Conservation (phyloP, 2,329 filamentous ascomycete genomes). For the Cyphellophora europaea region DNA sequence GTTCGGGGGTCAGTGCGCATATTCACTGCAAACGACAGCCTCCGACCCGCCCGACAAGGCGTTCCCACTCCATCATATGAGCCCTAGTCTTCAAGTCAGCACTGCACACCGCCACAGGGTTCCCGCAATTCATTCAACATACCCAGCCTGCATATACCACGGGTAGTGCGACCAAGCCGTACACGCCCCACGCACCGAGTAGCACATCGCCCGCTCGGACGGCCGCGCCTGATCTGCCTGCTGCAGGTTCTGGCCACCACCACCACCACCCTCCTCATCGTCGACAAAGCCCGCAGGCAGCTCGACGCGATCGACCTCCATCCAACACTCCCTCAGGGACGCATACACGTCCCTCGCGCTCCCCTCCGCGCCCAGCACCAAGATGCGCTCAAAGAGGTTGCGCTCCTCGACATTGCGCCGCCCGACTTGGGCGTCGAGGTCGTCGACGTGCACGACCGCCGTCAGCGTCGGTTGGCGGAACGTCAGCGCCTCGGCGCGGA, state of each 20-base stretch:
- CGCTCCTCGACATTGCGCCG: neutral
- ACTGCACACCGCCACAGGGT: too few species aligned
- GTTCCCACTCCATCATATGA: conserved; percentile 1
- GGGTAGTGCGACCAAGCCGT: neutral
- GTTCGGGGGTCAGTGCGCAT: too few species aligned
- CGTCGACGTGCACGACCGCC: neutral
- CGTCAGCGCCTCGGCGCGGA: neutral
- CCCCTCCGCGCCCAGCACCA: neutral
- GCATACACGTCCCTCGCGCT: neutral
- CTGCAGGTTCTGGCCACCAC: too few species aligned
- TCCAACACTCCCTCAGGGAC: neutral
- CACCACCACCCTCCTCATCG: too few species aligned
- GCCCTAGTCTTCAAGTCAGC: too few species aligned
- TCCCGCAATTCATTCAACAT: too few species aligned
- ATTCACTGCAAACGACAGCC: neutral
- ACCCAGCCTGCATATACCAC: neutral
- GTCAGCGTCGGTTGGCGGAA: neutral
- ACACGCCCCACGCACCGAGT: neutral
- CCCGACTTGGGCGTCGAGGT: neutral
- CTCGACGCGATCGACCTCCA: neutral
- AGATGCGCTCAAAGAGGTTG: neutral
- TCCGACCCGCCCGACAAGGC: neutral
- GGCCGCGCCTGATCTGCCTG: too few species aligned
- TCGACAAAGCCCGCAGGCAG: too few species aligned
- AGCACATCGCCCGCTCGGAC: too few species aligned